Conservation (phyloP, 192 early-diverging fungal species). For the Rhizophagus sp. region DNA sequence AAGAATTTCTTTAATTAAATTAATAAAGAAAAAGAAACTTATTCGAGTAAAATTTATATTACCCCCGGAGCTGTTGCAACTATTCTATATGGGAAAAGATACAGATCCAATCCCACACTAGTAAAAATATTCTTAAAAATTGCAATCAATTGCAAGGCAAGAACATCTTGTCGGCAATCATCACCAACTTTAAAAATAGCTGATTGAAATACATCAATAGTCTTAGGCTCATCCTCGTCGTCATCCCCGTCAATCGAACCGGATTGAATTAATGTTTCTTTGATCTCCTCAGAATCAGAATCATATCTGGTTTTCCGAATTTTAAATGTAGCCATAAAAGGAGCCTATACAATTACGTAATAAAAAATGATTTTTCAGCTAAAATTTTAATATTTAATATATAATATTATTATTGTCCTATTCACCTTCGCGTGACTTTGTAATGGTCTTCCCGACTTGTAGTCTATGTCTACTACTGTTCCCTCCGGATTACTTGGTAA, state of each 20-base stretch:
- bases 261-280: conserved; percentile 38
- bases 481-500: conserved; percentile 97
- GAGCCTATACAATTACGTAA: conserved; percentile 56
- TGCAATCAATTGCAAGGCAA: conserved; percentile 96
- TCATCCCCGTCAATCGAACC: conserved; percentile 35
- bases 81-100: conserved; percentile 95
- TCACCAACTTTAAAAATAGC: conserved; percentile 99
- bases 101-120: conserved; percentile 88
- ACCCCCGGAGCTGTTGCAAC: conserved; percentile 95
- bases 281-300: conserved; percentile 63
- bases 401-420: neutral
- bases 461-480: conserved; percentile 92
- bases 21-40: conserved; percentile 19
- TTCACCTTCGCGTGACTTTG: conserved; percentile 93
- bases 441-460: conserved; percentile 88
- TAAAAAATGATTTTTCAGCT: neutral
- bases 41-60: conserved; percentile 1
- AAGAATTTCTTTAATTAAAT: neutral
- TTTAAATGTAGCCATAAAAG: conserved; percentile 98
- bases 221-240: conserved; percentile 38
- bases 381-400: neutral
- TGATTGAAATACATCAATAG: conserved; percentile 68
- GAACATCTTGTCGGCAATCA: conserved; percentile 98
- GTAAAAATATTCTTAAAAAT: conserved; percentile 97
- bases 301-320: conserved; percentile 63